Percentiles rank a stretch among this genome's conserved stretches.
Conservation (phyloP, 225 moss, liverwort and hornwort species). For the Pleurozium schreberi region DNA sequence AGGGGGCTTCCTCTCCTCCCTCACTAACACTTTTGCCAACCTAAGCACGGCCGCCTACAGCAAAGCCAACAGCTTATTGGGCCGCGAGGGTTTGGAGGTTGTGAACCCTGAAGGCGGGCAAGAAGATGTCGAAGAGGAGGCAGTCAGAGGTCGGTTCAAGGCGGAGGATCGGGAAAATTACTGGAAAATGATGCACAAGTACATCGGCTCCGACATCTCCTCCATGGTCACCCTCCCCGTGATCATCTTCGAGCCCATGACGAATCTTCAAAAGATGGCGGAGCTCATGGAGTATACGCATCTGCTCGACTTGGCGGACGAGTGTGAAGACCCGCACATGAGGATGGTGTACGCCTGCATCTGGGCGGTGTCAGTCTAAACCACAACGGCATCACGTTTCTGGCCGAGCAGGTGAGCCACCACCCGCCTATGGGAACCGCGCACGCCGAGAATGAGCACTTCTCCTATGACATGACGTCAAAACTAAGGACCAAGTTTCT, state of each 20-base stretch:
- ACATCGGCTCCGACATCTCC: slow-evolving; percentile 91
- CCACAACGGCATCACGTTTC: slow-evolving; percentile 67
- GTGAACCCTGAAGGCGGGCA: slow-evolving; percentile 92
- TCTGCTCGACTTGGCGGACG: slow-evolving; percentile 82
- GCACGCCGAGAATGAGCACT: slow-evolving; percentile 87
- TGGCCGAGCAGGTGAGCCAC: slow-evolving; percentile 95
- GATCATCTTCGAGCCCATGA: slow-evolving; percentile 90
- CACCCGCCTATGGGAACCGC: slow-evolving; percentile 88
- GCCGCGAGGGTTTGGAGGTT: slow-evolving; percentile 85
- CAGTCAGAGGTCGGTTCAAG: slow-evolving; percentile 66
- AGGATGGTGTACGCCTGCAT: slow-evolving; percentile 73
- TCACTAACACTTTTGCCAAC: slow-evolving; percentile 60
- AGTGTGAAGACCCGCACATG: slow-evolving; percentile 72
- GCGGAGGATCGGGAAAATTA: slow-evolving; percentile 79
- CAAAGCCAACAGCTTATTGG: slow-evolving; percentile 68
- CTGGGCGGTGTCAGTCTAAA: slow-evolving; percentile 95
- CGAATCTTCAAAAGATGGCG: slow-evolving; percentile 80
- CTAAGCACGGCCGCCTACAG: slow-evolving; percentile 60
- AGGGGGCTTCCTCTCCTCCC: slow-evolving; percentile 62
- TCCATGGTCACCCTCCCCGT: slow-evolving; percentile 96
- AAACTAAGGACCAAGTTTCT: slow-evolving; percentile 91
- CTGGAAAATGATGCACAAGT: slow-evolving; percentile 99
- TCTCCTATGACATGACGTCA: slow-evolving; percentile 72
- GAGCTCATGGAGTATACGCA: slow-evolving; percentile 96
- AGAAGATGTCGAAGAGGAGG: slow-evolving; percentile 89